Conservation (phyloP, 768 basidiomycete genomes). For the Suillus paluster region DNA sequence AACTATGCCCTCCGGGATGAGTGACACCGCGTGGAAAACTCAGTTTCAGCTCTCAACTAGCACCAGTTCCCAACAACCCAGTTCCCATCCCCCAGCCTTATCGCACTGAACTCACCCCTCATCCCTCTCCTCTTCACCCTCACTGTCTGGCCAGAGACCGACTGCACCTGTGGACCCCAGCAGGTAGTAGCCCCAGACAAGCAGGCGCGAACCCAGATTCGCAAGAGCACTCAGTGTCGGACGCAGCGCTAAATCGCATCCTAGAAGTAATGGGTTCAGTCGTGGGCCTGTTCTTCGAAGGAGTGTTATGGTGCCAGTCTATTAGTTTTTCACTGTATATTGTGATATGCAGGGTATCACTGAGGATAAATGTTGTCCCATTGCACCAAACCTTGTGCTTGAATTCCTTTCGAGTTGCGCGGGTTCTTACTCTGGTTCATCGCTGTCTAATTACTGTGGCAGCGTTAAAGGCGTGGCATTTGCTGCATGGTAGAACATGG, state of each 20-base stretch:
- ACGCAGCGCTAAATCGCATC: slow-evolving; percentile 18
- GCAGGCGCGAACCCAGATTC: no score
- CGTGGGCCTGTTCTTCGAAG: slow-evolving; percentile 35
- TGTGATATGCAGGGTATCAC: slow-evolving; percentile 34
- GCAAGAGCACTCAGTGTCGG: no score
- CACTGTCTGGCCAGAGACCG: no score
- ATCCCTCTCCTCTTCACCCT: no score
- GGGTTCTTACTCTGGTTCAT: slow-evolving; percentile 13
- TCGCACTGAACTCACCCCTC: no score
- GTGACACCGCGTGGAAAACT: no score
- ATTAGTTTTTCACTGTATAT: slow-evolving; percentile 41
- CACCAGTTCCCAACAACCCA: no score
- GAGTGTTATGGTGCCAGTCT: slow-evolving; percentile 44
- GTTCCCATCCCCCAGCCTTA: no score
- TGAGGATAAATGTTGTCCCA: slow-evolving; percentile 17
- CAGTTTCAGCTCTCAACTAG: no score
- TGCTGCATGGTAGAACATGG: slow-evolving; percentile 25
- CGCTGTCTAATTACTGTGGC: slow-evolving; percentile 19
- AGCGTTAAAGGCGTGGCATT: slow-evolving; percentile 29
- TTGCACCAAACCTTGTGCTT: slow-evolving; percentile 5
- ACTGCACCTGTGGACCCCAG: no score
- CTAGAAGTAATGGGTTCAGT: slow-evolving; percentile 20
- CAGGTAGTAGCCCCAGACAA: no score
- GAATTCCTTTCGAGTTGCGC: slow-evolving; percentile 20
- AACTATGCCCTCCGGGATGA: no score